These are phyloP conservation scores for Myxozyma sirexii DNA, from an alignment of 805 yeast species.

Conservation along the genomic window DNA sequence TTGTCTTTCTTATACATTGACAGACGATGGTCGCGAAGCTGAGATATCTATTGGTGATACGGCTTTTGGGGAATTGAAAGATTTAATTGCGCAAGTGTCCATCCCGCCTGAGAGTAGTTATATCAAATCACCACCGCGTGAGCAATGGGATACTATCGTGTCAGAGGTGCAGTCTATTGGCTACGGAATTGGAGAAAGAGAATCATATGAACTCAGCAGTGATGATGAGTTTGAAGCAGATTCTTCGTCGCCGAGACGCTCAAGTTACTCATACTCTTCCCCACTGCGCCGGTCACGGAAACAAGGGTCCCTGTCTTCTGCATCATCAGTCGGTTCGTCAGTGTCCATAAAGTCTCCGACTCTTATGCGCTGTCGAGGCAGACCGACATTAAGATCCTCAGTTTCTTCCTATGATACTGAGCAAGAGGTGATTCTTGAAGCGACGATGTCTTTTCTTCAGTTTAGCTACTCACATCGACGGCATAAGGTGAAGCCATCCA, in stretches of 20 bases:
- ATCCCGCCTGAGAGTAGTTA: constrained; percentile 14
- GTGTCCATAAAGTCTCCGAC: neutral
- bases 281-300: neutral
- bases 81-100: constrained; percentile 21
- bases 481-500: constrained; percentile 7
- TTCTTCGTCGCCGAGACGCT: neutral
- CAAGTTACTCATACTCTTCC: neutral
- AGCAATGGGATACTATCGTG: constrained; percentile 23
- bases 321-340: neutral
- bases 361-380: neutral
- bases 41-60: constrained; percentile 20
- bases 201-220: neutral
- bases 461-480: constrained; percentile 7
- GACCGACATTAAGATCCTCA: neutral
- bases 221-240: neutral
- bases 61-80: constrained; percentile 27
- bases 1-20: constrained; percentile 10
- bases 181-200: neutral
- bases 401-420: neutral
- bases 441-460: constrained; percentile 5
- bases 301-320: neutral
- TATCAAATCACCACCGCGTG: neutral
- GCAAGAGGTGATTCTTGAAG: constrained; percentile 2
- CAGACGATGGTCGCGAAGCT: constrained; percentile 21
- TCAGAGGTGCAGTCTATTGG: constrained; percentile 13